Base-by-base conservation (phyloP, 768 basidiomycete genomes). In the Crassisporium funariophilum region DNA sequence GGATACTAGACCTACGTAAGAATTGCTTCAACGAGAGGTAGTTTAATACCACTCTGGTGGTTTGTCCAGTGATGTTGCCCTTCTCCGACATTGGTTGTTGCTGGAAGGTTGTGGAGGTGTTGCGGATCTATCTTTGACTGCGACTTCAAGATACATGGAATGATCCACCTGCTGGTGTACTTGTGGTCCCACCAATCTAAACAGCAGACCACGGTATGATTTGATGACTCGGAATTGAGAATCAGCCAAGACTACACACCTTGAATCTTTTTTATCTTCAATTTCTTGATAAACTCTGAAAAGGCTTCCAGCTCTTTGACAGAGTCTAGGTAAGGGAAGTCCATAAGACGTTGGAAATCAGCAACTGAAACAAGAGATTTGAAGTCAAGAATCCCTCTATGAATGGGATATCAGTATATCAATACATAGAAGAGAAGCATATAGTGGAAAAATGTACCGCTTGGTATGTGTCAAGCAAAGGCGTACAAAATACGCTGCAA, bases 1-100 rank as follows among this genome's bases (percentile, higher is more conserved):
- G 34, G 46, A 64, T 2, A 71, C 66, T 43, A 51, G 58, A 5
- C 9, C 20, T 2, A 69, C 70, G 43, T 74, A 70, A 69, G 49
- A 24, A 60, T 48, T 1, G 47, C 52, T 6, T 60, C 56, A 7
- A 57, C 47, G 1, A 44, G 24, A 0, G 54, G 36, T 17, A 52
- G 36, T 13, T 47, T 53, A 16, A 46, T 58, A 1, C 56, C 54
- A 6, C 49, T 58, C 17, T 40, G 50, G 2, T 41, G 7, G 17
- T 60, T 60, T 0, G 59, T 58, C 52, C 54, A 56, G 27, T 29
- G 27, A 13, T 29, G 27, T 29, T 43, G 41, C 13, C 24, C 11
- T 20, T 43, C 41, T 3, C 52, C 54, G 7, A 53, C 49, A 35
- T 60, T 58, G 3, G 56, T 56, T 23, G 59, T 57, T 7, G 56